These are phyloP conservation scores for Symbiotaphrina buchneri DNA, from an alignment of 495 filamentous ascomycete genomes.

Conservation along the genomic window DNA sequence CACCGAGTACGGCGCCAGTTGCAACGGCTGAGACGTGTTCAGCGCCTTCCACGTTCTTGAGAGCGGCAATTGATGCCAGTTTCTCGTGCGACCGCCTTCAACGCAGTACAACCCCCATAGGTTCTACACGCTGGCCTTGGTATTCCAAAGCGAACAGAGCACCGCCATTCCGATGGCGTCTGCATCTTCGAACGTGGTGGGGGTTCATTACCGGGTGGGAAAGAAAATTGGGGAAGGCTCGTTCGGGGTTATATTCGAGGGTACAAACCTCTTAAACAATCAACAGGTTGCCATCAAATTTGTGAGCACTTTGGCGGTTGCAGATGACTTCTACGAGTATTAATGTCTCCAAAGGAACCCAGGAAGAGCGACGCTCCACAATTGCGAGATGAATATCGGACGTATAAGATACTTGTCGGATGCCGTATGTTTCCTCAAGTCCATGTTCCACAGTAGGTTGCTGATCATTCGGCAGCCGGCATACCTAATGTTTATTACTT, in stretches of 20 bases:
- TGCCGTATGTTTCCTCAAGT: conserved; percentile 55
- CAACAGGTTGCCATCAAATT: conserved; percentile 99
- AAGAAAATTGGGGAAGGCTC: conserved; percentile 99
- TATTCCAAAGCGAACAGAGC: no score
- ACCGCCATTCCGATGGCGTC: conserved; percentile 82
- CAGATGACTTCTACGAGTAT: background rate
- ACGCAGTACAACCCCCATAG: no score
- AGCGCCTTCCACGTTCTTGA: no score
- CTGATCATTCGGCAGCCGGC: conserved; percentile 37
- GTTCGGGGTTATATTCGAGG: conserved; percentile 98
- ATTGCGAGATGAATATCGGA: conserved; percentile 94
- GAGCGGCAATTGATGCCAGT: no score
- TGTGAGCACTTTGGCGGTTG: conserved; percentile 28
- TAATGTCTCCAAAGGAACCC: conserved; percentile 44
- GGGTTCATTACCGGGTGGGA: conserved; percentile 94
- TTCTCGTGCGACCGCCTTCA: no score
- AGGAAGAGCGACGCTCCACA: conserved; percentile 97
- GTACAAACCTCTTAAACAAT: conserved; percentile 95
- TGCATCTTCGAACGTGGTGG: conserved; percentile 92
- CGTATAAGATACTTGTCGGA: conserved; percentile 97
- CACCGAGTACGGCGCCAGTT: no score
- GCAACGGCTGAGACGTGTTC: no score
- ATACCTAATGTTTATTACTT: conserved; percentile 99
- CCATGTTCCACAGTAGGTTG: conserved; percentile 8
- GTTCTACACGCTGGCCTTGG: no score